Percentiles rank a stretch among this genome's conserved stretches.
Evolutionary conservation across 2,329 filamentous ascomycete species (phyloP).

Genomic region (Cryoendolithus antarcticus): DNA sequence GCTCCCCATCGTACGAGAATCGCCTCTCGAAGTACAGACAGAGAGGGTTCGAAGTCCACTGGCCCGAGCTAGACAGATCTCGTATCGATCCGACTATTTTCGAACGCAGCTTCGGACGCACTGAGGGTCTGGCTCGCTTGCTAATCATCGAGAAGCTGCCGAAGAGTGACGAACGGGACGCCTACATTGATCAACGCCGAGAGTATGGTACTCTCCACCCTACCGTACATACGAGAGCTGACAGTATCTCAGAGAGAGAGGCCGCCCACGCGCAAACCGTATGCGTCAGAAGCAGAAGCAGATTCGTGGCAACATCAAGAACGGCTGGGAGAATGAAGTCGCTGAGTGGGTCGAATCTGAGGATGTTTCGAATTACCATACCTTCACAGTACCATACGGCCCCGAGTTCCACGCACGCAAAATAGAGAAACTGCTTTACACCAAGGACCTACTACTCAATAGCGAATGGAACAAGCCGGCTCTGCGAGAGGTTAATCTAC

Average conservation of each 20-base stretch:
- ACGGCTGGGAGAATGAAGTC: conserved; percentile 64
- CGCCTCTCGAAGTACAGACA: conserved; percentile 76
- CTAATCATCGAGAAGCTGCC: conserved; percentile 71
- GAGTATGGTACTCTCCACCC: conserved; percentile 7
- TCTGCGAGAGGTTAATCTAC: conserved; percentile 65
- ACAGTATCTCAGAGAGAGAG: conserved; percentile 42
- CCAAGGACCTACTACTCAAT: conserved; percentile 71
- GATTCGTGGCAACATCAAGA: conserved; percentile 62
- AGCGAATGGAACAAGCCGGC: conserved; percentile 69
- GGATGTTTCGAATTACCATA: conserved; percentile 66
- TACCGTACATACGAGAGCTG: too few relatives aligned
- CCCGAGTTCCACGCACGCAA: conserved; percentile 44
- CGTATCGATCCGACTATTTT: conserved; percentile 76
- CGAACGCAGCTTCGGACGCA: conserved; percentile 65
- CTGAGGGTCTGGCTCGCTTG: conserved; percentile 64
- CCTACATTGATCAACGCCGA: conserved; percentile 58
- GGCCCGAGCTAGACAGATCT: conserved; percentile 61
- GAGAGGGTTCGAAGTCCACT: conserved; percentile 74
- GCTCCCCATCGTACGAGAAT: conserved; percentile 80
- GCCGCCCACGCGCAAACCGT: conserved; percentile 46
- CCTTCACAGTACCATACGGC: conserved; percentile 54
- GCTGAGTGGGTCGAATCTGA: conserved; percentile 71
- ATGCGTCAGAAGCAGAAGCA: conserved; percentile 27
- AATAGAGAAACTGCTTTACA: conserved; percentile 73
- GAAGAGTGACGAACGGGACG: conserved; percentile 52